These are phyloP conservation scores for Clarkia xantiana DNA, from an alignment of 345 rosid species.

Conservation along the genomic window DNA sequence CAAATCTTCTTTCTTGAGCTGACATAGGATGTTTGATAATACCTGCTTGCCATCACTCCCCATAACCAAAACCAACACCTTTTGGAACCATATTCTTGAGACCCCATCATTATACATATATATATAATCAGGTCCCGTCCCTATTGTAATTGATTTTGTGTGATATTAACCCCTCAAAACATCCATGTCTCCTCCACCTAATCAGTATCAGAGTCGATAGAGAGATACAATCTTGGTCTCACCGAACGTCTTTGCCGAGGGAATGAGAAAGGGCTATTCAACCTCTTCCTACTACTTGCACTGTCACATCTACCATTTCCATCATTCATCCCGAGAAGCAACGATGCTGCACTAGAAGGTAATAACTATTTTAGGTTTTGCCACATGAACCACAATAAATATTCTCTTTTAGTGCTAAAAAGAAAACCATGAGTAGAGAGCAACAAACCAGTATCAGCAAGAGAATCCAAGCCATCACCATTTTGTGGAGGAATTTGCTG, in stretches of 20 bases:
- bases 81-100: too few species aligned
- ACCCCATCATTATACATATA: too few species aligned
- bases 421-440: slow-evolving; percentile 1
- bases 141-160: neutral
- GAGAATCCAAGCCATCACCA: slow-evolving; percentile 32
- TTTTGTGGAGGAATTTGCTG: slow-evolving; percentile 34
- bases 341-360: slow-evolving; percentile 49
- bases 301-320: slow-evolving; percentile 49
- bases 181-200: slow-evolving; percentile 15
- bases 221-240: slow-evolving; percentile 55
- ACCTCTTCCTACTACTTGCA: slow-evolving; percentile 54
- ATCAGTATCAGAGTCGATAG: slow-evolving; percentile 72
- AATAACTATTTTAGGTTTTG: neutral
- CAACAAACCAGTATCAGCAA: slow-evolving; percentile 67
- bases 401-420: neutral
- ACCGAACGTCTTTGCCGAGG: slow-evolving; percentile 88
- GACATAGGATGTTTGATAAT: too few species aligned
- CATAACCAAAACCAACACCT: too few species aligned
- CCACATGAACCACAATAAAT: neutral
- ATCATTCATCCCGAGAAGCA: slow-evolving; percentile 63
- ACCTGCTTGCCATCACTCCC: too few species aligned
- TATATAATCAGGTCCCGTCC: neutral
- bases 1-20: too few species aligned
- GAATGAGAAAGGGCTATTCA: slow-evolving; percentile 56
- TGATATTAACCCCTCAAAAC: neutral